A percentile compares a stretch with the other conserved stretches of the same genome.
Conservation (phyloP, 2,329 filamentous ascomycete genomes). For the Pseudocercospora crystallina region DNA sequence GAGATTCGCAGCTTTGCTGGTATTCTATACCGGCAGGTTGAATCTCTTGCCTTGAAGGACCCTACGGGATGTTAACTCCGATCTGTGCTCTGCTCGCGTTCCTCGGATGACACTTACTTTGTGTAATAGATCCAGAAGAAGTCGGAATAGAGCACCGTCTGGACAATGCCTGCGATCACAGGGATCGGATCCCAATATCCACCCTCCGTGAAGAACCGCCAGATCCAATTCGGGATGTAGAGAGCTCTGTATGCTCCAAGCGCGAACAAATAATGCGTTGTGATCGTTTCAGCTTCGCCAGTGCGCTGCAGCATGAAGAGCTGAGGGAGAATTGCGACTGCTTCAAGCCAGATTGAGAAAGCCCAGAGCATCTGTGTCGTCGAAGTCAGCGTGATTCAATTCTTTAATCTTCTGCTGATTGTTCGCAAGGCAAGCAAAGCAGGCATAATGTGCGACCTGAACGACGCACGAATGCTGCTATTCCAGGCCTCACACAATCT, state of each 20-base stretch:
- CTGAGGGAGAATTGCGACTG: conserved; percentile 93
- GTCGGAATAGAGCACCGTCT: conserved; percentile 95
- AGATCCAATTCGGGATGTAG: conserved; percentile 99
- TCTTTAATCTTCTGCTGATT: not conserved
- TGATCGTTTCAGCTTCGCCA: conserved; percentile 98
- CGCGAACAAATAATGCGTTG: conserved; percentile 94
- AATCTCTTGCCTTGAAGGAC: conserved; percentile 56
- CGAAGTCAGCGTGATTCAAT: conserved; percentile 1
- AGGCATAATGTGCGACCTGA: too few relatives aligned
- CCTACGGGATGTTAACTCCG: conserved; percentile 32
- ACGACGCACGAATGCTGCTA: too few relatives aligned
- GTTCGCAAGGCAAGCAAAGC: too few relatives aligned
- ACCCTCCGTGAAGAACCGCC: conserved; percentile 76
- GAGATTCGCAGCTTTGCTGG: not conserved
- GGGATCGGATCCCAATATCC: conserved; percentile 74
- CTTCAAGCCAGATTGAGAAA: conserved; percentile 97
- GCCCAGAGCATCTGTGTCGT: conserved; percentile 78
- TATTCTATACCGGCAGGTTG: conserved; percentile 51
- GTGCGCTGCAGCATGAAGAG: conserved; percentile 98
- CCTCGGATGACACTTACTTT: conserved; percentile 59
- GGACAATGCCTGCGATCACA: conserved; percentile 82
- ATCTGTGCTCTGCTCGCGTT: not conserved
- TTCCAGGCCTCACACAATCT: not conserved
- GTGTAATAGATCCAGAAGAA: conserved; percentile 99
- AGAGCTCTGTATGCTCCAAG: conserved; percentile 86